Evolutionary conservation across 768 basidiomycete species (phyloP).

Genomic region (Tulasnella sp.): DNA sequence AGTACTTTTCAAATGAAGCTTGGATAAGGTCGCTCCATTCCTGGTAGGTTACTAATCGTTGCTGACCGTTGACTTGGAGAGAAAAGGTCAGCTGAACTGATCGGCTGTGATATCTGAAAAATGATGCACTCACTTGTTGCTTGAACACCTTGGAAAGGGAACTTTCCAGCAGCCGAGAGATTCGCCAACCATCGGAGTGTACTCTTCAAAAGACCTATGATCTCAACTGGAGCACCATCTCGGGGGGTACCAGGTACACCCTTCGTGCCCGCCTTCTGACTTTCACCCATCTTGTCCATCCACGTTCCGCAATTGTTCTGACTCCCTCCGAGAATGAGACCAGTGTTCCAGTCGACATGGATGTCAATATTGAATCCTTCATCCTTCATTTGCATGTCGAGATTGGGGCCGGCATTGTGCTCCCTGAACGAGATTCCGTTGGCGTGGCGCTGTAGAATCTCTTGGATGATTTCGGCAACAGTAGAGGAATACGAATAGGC

Average conservation of each 20-base stretch:
- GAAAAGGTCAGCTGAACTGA: slow-evolving; percentile 4
- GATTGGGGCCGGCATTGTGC: slow-evolving; percentile 88
- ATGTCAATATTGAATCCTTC: slow-evolving; percentile 90
- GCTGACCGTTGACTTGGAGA: slow-evolving; percentile 50
- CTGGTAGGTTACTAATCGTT: slow-evolving; percentile 66
- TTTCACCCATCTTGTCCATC: slow-evolving; percentile 99
- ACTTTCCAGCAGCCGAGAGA: slow-evolving; percentile 48
- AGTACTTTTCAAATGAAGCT: slow-evolving; percentile 74
- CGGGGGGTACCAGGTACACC: slow-evolving; percentile 92
- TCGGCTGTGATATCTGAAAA: background rate
- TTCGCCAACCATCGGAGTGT: slow-evolving; percentile 78
- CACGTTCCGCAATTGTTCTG: slow-evolving; percentile 80
- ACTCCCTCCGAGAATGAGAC: slow-evolving; percentile 80
- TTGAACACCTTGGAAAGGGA: slow-evolving; percentile 84
- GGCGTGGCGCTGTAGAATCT: slow-evolving; percentile 88
- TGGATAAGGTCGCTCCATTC: slow-evolving; percentile 84
- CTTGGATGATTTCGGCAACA: slow-evolving; percentile 91
- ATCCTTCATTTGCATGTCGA: slow-evolving; percentile 95
- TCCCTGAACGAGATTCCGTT: slow-evolving; percentile 88
- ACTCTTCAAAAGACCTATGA: slow-evolving; percentile 85
- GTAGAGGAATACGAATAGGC: slow-evolving; percentile 75
- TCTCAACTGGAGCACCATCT: slow-evolving; percentile 93
- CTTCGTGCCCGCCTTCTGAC: slow-evolving; percentile 79
- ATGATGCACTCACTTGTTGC: slow-evolving; percentile 48
- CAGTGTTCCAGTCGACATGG: slow-evolving; percentile 90